Evolutionary conservation across 108 stramenopile species (phyloP), one percentile per base, ranked within the genome.

Genomic region (Ochromonas danica): DNA sequence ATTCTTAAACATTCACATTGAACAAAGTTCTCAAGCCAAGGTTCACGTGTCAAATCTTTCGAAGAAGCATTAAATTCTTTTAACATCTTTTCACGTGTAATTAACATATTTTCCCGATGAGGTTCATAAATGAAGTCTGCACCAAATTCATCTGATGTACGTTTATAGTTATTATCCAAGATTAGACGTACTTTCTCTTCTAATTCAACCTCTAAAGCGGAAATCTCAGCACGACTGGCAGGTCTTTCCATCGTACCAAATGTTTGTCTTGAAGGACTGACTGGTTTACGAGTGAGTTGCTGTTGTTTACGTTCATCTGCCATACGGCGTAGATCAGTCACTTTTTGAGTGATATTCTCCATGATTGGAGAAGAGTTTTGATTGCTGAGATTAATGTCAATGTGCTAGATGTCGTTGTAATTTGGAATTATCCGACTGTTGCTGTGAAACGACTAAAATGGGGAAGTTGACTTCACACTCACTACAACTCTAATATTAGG

Each of bases 11-110:
- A 42, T 33, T 75, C 72, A 31, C 45, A 75, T 75, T 75, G 6
- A 6, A 75, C 6, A 25, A 33, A 45, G 72, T 33, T 75, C 14
- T 75, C 72, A 6, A 75, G 40, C 72, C 72, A 75, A 75, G 72
- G 72, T 36, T 75, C 72, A 28, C 38, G 3, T 3, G 36, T 31
- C 10, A 60, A 14, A 25, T 39, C 17, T 10, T 3, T 6, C 28
- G 40, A 14, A 27, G 14, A 3, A 6, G 51, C 72, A 3, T 25
- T 25, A 28, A 75, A 42, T 6, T 42, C 72, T n/a, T 6, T 14
- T 31, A 75, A 41, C 31, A 75, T 75, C 31, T 60, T 39, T 6
- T 75, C 51, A 10, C 51, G 72, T 10, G 31, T 33, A 41, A 33
- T 45, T 27, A 42, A 6, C 72, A 75, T 25, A 22, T 39, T 42